These are phyloP conservation scores for Funneliformis caledonium DNA, from an alignment of 371 early-diverging fungal genomes.

Conservation along the genomic window DNA sequence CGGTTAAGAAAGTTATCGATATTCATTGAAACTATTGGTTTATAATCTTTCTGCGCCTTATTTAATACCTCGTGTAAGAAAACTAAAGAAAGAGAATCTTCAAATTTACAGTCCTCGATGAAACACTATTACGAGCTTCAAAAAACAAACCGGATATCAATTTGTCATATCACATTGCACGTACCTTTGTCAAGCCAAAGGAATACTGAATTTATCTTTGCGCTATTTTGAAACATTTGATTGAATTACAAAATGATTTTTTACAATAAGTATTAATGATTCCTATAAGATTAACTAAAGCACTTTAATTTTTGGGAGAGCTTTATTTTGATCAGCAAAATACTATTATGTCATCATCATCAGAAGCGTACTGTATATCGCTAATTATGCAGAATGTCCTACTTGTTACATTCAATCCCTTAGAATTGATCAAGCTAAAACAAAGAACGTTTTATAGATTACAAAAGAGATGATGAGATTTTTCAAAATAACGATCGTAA, in stretches of 20 bases:
- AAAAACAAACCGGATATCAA: constrained; percentile 2
- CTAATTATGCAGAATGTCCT: background rate
- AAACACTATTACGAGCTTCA: constrained; percentile 27
- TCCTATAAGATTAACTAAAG: background rate
- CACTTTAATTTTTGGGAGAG: constrained; percentile 30
- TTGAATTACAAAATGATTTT: constrained; percentile 37
- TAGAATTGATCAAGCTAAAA: background rate
- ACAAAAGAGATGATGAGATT: constrained; percentile 29
- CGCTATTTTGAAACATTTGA: constrained; percentile 33
- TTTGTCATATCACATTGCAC: background rate
- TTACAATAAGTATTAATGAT: constrained; percentile 26
- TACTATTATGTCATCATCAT: no score
- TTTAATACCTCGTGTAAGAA: no score
- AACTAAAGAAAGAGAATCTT: no score
- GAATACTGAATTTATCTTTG: constrained; percentile 30
- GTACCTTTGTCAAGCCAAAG: constrained; percentile 34
- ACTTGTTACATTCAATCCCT: background rate
- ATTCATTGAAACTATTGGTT: no score
- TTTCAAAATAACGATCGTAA: constrained; percentile 38
- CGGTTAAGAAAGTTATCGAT: no score
- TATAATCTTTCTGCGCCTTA: no score
- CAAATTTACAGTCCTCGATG: no score
- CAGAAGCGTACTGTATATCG: no score
- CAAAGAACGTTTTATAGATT: constrained; percentile 9
- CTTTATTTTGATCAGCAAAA: background rate